A percentile compares a stretch with the other conserved stretches of the same genome.
Conservation (phyloP, 768 basidiomycete species). For the Dioszegia aurantiaca region DNA sequence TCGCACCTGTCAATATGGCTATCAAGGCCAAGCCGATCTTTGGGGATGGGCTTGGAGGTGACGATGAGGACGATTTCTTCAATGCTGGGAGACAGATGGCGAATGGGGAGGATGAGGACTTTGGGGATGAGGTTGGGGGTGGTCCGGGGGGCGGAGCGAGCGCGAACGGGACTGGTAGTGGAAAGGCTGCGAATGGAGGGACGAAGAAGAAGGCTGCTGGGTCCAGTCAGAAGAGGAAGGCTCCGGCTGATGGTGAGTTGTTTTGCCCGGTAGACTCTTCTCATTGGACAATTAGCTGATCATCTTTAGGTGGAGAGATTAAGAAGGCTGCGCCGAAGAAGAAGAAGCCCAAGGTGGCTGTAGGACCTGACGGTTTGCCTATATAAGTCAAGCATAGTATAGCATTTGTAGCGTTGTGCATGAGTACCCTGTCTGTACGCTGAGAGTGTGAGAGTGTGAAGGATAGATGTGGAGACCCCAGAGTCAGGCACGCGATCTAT, state of each 20-base stretch:
- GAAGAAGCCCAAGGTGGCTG: constrained; percentile 46
- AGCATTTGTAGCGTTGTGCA: neutral
- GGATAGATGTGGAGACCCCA: neutral
- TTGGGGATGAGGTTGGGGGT: constrained; percentile 30
- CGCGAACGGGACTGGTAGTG: constrained; percentile 6
- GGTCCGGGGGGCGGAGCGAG: constrained; percentile 12
- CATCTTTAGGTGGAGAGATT: constrained; percentile 11
- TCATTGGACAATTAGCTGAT: constrained; percentile 17
- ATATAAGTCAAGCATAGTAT: constrained; percentile 15
- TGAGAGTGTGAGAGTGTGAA: neutral
- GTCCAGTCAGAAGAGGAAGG: constrained; percentile 27
- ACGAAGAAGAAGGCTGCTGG: constrained; percentile 22
- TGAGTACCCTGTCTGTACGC: neutral
- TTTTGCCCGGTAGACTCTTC: neutral
- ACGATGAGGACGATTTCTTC: constrained; percentile 51
- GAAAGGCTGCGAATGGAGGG: neutral
- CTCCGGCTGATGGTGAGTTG: constrained; percentile 31
- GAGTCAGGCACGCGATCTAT: too few relatives aligned
- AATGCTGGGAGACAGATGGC: constrained; percentile 27
- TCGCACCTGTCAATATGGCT: constrained; percentile 40
- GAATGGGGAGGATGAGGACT: constrained; percentile 46
- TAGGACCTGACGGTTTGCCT: constrained; percentile 44
- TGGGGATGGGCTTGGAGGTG: constrained; percentile 32
- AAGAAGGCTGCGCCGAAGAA: constrained; percentile 31
- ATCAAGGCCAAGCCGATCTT: constrained; percentile 18